Evolutionary conservation across 2,329 filamentous ascomycete species (phyloP), one percentile per base, ranked within the genome.

Genomic region (Diaporthe eres): DNA sequence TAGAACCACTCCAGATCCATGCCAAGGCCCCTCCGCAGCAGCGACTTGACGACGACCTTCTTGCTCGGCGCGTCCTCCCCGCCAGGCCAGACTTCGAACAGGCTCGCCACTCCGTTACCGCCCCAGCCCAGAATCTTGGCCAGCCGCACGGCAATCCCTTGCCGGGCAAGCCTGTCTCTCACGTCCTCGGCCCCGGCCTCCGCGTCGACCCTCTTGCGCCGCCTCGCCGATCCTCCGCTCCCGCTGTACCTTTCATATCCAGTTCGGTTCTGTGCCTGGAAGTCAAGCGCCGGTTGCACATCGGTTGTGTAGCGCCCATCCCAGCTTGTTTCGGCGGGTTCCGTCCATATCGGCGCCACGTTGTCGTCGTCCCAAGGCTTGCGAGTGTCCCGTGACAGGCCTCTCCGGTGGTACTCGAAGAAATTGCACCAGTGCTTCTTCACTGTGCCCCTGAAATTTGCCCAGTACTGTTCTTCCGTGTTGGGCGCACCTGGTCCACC

Each of bases 41-140:
- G 22, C 25, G 68, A 60, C 28, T 71, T 71, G 12, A 60, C 68
- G 3, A 71, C 68, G n/a, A 71, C 39, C 68, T 71, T 71, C 53
- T 34, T 49, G 10, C 53, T 31, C 1, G 39, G 39, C 39, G 19
- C 31, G 2, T n/a, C 53, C 19, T 25, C 39, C 12, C 68, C 68
- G 5, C 19, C 53, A 3, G 68, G 53, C 25, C 25, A 17, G 3
- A 71, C 28, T 39, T 71, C 68, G 12, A 49, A 60, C 53, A 71
- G 5, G 12, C 39, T 47, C 19, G 68, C 68, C 1, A 71, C 28
- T 10, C 68, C 68, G 1, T 71, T 71, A 7, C 68, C 68, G 2
- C 68, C 68, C 19, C 34, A 34, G 6, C 68, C 68, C 4, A 71
- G 68, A 1, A 71, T 1, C 68, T 60, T 34, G 39, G 7, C 2